These are phyloP conservation scores for Salvia splendens DNA, from an alignment of 257 asterid genomes.

Conservation along the genomic window DNA sequence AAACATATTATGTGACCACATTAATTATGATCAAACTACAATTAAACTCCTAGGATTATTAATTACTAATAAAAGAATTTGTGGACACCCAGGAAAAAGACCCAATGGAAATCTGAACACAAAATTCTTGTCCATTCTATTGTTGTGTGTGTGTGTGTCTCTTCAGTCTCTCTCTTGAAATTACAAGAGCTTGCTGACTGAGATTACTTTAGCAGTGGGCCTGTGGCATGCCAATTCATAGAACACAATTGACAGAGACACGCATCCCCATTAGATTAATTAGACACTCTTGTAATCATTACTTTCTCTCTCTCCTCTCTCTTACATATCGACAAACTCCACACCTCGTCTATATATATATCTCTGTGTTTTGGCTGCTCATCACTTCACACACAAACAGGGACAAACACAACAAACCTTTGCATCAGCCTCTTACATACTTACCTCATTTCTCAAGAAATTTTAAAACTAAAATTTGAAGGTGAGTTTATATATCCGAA, in stretches of 20 bases:
- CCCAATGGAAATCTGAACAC: constrained; percentile 29
- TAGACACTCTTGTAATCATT: constrained; percentile 33
- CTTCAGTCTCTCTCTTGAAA: background rate
- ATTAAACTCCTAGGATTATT: too few species aligned
- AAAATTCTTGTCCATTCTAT: constrained; percentile 19
- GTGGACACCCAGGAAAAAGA: too few species aligned
- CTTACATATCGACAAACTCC: too few species aligned
- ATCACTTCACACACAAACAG: constrained; percentile 7
- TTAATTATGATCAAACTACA: too few species aligned
- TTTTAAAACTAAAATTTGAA: background rate
- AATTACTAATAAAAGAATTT: too few species aligned
- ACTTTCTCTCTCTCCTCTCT: constrained; percentile 26
- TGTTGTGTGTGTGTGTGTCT: too few species aligned
- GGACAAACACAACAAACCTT: background rate
- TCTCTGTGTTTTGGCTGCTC: constrained; percentile 29
- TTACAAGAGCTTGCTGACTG: background rate
- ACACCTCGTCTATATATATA: background rate
- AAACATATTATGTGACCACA: too few species aligned
- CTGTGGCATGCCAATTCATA: constrained; percentile 35
- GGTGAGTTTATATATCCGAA: background rate
- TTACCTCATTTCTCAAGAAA: background rate
- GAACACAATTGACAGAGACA: background rate
- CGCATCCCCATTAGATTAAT: constrained; percentile 31
- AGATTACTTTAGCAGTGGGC: constrained; percentile 27
- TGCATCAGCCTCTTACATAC: constrained; percentile 28